Base-by-base conservation (phyloP, 108 stramenopile genomes). In the Heterococcus sp. region DNA sequence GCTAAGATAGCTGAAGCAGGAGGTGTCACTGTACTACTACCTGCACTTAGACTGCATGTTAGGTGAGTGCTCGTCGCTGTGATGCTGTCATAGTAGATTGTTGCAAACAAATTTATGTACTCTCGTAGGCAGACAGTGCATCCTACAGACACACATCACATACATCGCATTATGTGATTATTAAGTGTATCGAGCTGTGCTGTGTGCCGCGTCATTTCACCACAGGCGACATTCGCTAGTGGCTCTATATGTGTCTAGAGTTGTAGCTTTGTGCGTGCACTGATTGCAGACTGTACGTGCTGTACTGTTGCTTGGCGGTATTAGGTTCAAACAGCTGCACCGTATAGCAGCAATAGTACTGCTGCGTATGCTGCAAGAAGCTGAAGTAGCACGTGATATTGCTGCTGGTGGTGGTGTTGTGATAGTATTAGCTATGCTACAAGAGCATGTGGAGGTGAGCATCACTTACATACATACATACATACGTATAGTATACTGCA, bases 331-430 rank as follows among this genome's bases (percentile, higher is more conserved):
- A 28, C 86, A 88, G 3, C 71, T 88, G 37, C 87, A 88, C 64
- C 85, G 87, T 29, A 86, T 88, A 33, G 87, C 87, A n/a, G 87
- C 87, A 21, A 86, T 88, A 11, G 87, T 88, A 21, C 83, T 88
- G 27, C 77, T 88, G 1, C 84, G 88, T 3, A 88, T 88, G 88
- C 74, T 88, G 38, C 88, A 88, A 77, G 88, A 88, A 73, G 78
- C 82, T 28, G 63, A 84, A 8, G 88, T 87, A 21, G 88, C 79
- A 21, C 69, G 83, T 68, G 86, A 88, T 37, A 77, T 87, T 27
- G 76, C 83, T 37, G 37, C 70, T 32, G n/a, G 37, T 26, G 88
- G 83, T 0, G 87, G 87, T 32, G 71, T 88, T n/a, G 72, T 83
- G 0, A 76, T 88, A 0, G 76, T 86, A 69, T 73, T 88, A 29